Evolutionary conservation across 2,329 filamentous ascomycete genomes (phyloP).

Genomic region (Epichloe coenophiala): DNA sequence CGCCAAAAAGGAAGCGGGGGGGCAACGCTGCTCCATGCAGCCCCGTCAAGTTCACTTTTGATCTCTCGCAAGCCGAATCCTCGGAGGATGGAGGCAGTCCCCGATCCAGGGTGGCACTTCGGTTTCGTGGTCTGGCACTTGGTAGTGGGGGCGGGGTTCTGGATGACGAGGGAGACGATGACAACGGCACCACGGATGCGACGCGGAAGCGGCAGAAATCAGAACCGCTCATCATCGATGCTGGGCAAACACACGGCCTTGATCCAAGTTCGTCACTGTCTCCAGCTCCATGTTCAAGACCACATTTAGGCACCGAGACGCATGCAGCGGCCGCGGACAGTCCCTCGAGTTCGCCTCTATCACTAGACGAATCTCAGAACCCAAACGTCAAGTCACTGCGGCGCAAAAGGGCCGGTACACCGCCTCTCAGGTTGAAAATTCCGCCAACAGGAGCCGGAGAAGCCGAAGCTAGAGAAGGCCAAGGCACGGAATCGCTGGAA

Average conservation of each 20-base stretch:
- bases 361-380: background rate
- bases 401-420: slow-evolving; percentile 24
- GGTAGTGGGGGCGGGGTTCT: slow-evolving; percentile 31
- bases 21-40: slow-evolving; percentile 19
- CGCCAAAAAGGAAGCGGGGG: slow-evolving; percentile 33
- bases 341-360: background rate
- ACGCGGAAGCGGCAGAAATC: slow-evolving; percentile 6
- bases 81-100: slow-evolving; percentile 38
- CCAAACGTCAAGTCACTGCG: slow-evolving; percentile 17
- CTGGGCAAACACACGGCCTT: background rate
- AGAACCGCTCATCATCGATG: slow-evolving; percentile 3
- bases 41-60: slow-evolving; percentile 34
- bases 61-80: slow-evolving; percentile 17
- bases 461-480: background rate
- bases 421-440: slow-evolving; percentile 21
- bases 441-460: slow-evolving; percentile 9
- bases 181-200: slow-evolving; percentile 10
- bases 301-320: background rate
- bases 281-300: background rate
- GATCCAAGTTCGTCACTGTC: background rate
- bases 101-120: slow-evolving; percentile 36
- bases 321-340: background rate
- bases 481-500: slow-evolving; percentile 6
- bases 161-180: slow-evolving; percentile 15
- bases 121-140: slow-evolving; percentile 37